Evolutionary conservation across 441 rosid species (phyloP).

Genomic region (Populus tomentosa): DNA sequence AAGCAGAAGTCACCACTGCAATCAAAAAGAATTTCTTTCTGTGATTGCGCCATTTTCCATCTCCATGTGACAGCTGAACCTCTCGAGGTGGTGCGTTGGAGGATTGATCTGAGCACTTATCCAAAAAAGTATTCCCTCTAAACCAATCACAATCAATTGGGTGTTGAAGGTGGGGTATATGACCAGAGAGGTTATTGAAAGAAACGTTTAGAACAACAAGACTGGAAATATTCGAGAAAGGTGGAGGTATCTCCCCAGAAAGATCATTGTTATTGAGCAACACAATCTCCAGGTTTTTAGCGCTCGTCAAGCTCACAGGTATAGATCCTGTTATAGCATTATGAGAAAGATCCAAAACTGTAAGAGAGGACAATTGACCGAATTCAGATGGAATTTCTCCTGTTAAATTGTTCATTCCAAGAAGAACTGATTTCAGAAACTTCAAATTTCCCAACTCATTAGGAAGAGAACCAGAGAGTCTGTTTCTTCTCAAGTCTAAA

Average conservation of each 20-base stretch:
- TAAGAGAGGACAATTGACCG: conserved; percentile 39
- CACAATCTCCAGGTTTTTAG: conserved; percentile 37
- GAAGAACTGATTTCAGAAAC: conserved; percentile 35
- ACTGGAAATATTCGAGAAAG: conserved; percentile 40
- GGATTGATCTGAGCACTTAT: conserved; percentile 26
- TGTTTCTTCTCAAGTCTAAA: conserved; percentile 49
- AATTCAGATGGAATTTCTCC: conserved; percentile 52
- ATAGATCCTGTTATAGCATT: conserved; percentile 50
- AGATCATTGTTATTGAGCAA: conserved; percentile 47
- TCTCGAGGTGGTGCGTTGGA: conserved; percentile 14
- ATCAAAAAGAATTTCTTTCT: conserved; percentile 29
- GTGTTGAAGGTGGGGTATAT: conserved; percentile 35
- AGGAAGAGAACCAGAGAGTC: conserved; percentile 44
- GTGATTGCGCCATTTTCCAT: conserved; percentile 16
- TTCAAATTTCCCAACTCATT: conserved; percentile 39
- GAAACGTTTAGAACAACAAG: conserved; percentile 47
- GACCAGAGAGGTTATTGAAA: conserved; percentile 58
- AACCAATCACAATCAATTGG: conserved; percentile 34
- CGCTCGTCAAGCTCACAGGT: conserved; percentile 42
- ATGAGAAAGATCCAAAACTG: conserved; percentile 54
- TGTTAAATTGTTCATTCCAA: conserved; percentile 43
- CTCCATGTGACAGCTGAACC: conserved; percentile 20
- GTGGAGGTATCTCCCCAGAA: conserved; percentile 52
- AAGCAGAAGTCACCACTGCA: conserved; percentile 35
- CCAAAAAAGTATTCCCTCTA: conserved; percentile 35